Conservation (phyloP, 2,329 filamentous ascomycete genomes). For the Paraphoma chrysanthemicola region DNA sequence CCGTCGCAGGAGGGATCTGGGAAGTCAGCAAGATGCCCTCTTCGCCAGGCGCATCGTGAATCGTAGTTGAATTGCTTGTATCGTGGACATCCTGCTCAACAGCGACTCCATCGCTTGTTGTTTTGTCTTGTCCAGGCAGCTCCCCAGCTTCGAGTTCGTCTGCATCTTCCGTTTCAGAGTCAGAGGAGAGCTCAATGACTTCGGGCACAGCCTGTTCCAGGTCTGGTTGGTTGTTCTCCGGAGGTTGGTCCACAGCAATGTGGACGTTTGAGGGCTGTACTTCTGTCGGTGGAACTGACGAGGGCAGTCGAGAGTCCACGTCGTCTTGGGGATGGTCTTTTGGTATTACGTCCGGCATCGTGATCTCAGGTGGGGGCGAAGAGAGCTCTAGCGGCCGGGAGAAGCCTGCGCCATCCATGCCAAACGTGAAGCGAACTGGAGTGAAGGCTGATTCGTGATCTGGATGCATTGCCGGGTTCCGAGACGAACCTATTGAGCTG, state of each 20-base stretch:
- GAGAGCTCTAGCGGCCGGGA: conserved; percentile 28
- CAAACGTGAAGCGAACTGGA: conserved; percentile 45
- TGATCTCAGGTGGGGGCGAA: conserved; percentile 17
- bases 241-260: not conserved
- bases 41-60: no score
- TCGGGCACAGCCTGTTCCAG: conserved; percentile 1
- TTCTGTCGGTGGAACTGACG: not conserved
- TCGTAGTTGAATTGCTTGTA: no score
- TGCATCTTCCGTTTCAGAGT: conserved; percentile 9
- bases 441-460: conserved; percentile 46
- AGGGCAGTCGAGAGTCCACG: not conserved
- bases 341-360: not conserved
- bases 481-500: conserved; percentile 39
- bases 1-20: not conserved
- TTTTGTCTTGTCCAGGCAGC: no score
- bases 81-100: not conserved
- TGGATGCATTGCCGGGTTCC: conserved; percentile 25
- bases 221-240: not conserved
- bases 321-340: not conserved
- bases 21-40: no score
- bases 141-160: conserved; percentile 5
- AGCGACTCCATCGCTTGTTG: not conserved
- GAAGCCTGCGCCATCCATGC: conserved; percentile 38
- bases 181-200: conserved; percentile 20
- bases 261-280: no score